Conservation (phyloP, 176 grass and related monocot species). For the Aegilops umbellulata region DNA sequence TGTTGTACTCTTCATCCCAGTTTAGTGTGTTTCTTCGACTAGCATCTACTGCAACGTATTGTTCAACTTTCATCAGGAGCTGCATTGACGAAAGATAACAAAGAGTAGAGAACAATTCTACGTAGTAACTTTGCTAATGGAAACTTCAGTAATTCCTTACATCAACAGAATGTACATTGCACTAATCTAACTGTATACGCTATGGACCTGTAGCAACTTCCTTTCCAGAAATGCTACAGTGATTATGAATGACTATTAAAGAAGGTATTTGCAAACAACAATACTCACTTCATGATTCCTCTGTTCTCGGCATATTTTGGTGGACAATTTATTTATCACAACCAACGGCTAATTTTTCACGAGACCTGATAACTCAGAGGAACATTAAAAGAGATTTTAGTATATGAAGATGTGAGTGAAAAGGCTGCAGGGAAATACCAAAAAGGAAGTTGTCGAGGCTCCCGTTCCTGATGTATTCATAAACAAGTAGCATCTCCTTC, state of each 20-base stretch:
- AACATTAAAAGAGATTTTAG: neutral
- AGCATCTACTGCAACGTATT: conserved; percentile 1
- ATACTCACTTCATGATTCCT: neutral
- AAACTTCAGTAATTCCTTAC: neutral
- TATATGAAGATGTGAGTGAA: neutral
- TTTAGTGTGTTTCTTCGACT: conserved; percentile 15
- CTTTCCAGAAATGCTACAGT: neutral
- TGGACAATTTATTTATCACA: neutral
- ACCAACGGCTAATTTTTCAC: neutral
- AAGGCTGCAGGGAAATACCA: conserved; percentile 22
- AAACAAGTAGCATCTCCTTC: conserved; percentile 32
- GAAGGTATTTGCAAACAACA: neutral
- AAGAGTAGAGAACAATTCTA: neutral
- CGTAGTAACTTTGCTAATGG: neutral
- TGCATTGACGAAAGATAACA: neutral
- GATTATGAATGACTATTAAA: neutral
- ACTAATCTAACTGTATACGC: too few species aligned
- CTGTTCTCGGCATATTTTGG: neutral
- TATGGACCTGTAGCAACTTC: neutral
- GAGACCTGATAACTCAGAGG: neutral
- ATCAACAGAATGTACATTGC: neutral
- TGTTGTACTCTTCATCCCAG: conserved; percentile 31
- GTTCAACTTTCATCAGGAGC: neutral
- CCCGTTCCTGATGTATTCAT: conserved; percentile 38
- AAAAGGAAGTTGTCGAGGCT: conserved; percentile 46